Percentiles rank a stretch among this genome's conserved stretches.
Conservation (phyloP, 2,329 filamentous ascomycete genomes). For the Chlorencoelia australis region DNA sequence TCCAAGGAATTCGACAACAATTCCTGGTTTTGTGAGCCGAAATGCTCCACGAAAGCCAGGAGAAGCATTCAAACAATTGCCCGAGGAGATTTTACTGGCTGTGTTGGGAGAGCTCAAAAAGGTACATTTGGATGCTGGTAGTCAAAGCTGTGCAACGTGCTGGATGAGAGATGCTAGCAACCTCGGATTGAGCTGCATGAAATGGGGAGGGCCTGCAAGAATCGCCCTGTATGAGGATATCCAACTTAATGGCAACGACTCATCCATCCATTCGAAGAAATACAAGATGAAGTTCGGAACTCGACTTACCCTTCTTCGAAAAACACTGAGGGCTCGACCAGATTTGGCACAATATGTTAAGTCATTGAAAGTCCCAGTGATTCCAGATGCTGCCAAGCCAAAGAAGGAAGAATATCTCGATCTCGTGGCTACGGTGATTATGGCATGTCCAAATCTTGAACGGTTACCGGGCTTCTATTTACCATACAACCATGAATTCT, state of each 20-base stretch:
- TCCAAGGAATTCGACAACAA: slow-evolving; percentile 4
- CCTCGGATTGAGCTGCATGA: slow-evolving; percentile 40
- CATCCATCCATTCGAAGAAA: slow-evolving; percentile 37
- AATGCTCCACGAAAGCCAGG: slow-evolving; percentile 26
- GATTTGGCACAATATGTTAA: slow-evolving; percentile 46
- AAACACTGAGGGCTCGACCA: slow-evolving; percentile 44
- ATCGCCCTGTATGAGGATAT: slow-evolving; percentile 41
- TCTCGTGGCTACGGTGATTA: slow-evolving; percentile 48
- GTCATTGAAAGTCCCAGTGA: slow-evolving; percentile 44
- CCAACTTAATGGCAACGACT: slow-evolving; percentile 48
- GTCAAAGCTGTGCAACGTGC: slow-evolving; percentile 50
- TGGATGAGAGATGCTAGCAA: slow-evolving; percentile 52
- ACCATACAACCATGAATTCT: slow-evolving; percentile 45
- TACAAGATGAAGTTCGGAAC: slow-evolving; percentile 43
- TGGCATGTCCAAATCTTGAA: slow-evolving; percentile 57
- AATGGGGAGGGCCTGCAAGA: slow-evolving; percentile 40
- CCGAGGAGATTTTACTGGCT: slow-evolving; percentile 47
- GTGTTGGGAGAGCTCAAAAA: slow-evolving; percentile 45
- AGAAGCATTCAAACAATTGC: slow-evolving; percentile 44
- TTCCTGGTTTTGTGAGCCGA: slow-evolving; percentile 6
- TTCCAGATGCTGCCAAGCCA: slow-evolving; percentile 30
- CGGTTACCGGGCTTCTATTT: slow-evolving; percentile 44
- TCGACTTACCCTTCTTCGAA: slow-evolving; percentile 45
- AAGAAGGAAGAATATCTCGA: slow-evolving; percentile 41
- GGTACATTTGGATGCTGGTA: slow-evolving; percentile 38